Base-by-base conservation (phyloP, 202 grass and related monocot species). In the Dendrocalamus latiflorus region DNA sequence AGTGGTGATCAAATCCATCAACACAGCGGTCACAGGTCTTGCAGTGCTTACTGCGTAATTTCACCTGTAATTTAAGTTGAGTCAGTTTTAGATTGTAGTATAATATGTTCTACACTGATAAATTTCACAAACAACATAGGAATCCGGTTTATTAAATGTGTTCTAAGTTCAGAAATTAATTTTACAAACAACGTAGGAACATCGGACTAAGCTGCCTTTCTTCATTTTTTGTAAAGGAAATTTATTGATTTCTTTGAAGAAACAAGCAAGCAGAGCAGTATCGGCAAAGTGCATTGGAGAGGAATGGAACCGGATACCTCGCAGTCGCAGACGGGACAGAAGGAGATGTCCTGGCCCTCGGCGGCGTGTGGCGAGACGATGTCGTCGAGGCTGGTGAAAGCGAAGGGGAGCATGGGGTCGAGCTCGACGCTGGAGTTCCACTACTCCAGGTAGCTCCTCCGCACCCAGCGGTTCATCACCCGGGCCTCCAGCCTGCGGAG, bases 1-100 rank as follows among this genome's bases (percentile, higher is more conserved):
- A 98, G 83, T 98, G 95, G 78, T 98, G 95, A 91, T 98, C 95
- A 65, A 95, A 98, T 90, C 93, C 95, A 76, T 98, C 93, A n/a
- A n/a, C n/a, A n/a, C n/a, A n/a, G n/a, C n/a, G n/a, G n/a, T n/a
- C n/a, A n/a, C n/a, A n/a, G n/a, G n/a, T n/a, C n/a, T n/a, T n/a
- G n/a, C n/a, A n/a, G n/a, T n/a, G n/a, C n/a, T n/a, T n/a, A n/a
- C n/a, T n/a, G n/a, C n/a, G n/a, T n/a, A n/a, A n/a, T n/a, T n/a
- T n/a, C n/a, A n/a, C n/a, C n/a, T n/a, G n/a, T n/a, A n/a, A n/a
- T n/a, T n/a, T n/a, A n/a, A n/a, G n/a, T n/a, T n/a, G n/a, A n/a
- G n/a, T n/a, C n/a, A n/a, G n/a, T n/a, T n/a, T n/a, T n/a, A n/a
- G n/a, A n/a, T n/a, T n/a, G n/a, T n/a, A n/a, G n/a, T n/a, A n/a